Evolutionary conservation across 2,329 filamentous ascomycete species (phyloP), one percentile per base, ranked within the genome.

Genomic region (Coniella lustricola): DNA sequence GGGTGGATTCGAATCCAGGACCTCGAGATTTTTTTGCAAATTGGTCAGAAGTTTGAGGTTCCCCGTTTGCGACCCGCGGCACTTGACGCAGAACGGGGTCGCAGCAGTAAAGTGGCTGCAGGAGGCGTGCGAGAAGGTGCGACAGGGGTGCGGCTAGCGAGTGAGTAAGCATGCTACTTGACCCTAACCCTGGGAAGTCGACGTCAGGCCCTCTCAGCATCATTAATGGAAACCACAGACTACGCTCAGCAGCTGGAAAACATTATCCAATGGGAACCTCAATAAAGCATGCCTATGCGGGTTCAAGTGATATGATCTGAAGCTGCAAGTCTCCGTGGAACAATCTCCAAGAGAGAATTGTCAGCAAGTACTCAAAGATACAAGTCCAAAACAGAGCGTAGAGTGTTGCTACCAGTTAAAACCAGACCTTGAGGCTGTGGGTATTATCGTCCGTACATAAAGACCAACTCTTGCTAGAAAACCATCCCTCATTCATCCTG

Each of bases 1-100:
- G 50, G 48, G n/a, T n/a, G 36, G 50, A 33, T 45, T 54, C 52
- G 52, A 54, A 54, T 41, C 22, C 29, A 39, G 34, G 49, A 49
- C 52, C 52, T 52, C 32, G 52, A 47, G 48, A 42, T 34, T 47
- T 53, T 53, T 47, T 37, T 34, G 14, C 48, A 44, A 43, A 43
- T 38, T 20, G 46, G 39, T 39, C 35, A 43, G 39, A 31, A 49
- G 40, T 43, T 36, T 34, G 7, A 17, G 21, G 36, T 16, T 10
- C 14, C 10, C 22, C 14, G 17, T 32, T 40, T 42, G 48, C 18
- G 34, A 18, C 39, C 16, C 17, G 14, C 29, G 40, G 39, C 16
- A 14, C 39, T 31, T 16, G 16, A 14, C n/a, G 25, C 16, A 22
- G 4, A 38, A 21, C 17, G 17, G 2, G 36, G 36, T 4, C 21